These are phyloP conservation scores for Moricandia arvensis DNA, from an alignment of 345 rosid species.

Conservation along the genomic window DNA sequence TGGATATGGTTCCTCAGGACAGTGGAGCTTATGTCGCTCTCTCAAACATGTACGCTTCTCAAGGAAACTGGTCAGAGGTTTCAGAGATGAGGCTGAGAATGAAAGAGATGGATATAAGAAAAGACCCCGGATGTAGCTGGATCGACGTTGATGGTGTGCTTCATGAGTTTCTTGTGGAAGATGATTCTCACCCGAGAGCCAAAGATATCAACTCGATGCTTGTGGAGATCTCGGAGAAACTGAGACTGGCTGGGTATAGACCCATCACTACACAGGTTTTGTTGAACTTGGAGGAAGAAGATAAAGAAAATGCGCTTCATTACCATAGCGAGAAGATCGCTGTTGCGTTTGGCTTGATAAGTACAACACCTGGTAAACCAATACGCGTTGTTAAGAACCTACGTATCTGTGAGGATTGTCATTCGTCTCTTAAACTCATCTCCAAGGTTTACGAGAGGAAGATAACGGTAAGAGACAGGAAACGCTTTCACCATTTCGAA, in stretches of 20 bases:
- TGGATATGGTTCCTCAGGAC: constrained; percentile 57
- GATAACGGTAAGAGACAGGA: constrained; percentile 58
- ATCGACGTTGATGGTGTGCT: constrained; percentile 20
- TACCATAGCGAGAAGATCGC: constrained; percentile 78
- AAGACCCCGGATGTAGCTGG: constrained; percentile 80
- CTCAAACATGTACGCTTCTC: constrained; percentile 63
- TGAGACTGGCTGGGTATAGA: constrained; percentile 51
- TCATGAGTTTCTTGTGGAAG: constrained; percentile 66
- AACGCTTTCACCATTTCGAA: constrained; percentile 57
- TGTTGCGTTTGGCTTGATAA: constrained; percentile 59
- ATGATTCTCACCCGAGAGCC: constrained; percentile 55
- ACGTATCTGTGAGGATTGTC: constrained; percentile 65
- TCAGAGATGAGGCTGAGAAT: constrained; percentile 57
- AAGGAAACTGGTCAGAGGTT: constrained; percentile 62
- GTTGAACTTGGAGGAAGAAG: constrained; percentile 58
- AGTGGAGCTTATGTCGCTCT: constrained; percentile 72
- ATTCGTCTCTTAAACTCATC: constrained; percentile 60
- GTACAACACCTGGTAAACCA: constrained; percentile 47
- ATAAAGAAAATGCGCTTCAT: constrained; percentile 48
- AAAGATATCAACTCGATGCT: constrained; percentile 52
- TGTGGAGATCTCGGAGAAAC: constrained; percentile 42
- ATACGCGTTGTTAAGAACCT: constrained; percentile 63
- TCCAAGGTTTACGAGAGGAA: constrained; percentile 52
- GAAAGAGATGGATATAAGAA: constrained; percentile 65
- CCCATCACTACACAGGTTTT: constrained; percentile 54